These are phyloP conservation scores for Metschnikowia kofuensis DNA, from an alignment of 805 yeast species.

Conservation along the genomic window DNA sequence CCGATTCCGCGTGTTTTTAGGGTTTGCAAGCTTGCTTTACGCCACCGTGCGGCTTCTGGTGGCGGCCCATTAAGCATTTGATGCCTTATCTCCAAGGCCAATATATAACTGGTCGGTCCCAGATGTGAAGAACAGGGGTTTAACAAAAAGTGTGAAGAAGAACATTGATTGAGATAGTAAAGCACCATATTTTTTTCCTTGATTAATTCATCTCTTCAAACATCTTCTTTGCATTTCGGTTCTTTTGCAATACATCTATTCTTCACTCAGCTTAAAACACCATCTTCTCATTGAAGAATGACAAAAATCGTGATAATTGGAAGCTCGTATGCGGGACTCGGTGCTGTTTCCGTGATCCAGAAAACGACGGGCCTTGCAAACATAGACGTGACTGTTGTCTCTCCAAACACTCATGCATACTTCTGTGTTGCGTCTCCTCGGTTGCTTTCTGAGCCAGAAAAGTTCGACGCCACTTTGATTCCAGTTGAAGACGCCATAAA, in stretches of 20 bases:
- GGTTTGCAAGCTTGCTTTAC: no score
- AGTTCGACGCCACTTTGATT: conserved; percentile 17
- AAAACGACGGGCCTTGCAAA: not conserved
- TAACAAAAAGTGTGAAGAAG: no score
- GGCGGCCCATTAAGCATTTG: no score
- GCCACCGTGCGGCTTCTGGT: no score
- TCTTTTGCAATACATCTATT: not conserved
- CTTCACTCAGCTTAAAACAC: not conserved
- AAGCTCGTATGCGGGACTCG: conserved; percentile 32
- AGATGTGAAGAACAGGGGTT: no score
- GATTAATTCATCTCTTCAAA: no score
- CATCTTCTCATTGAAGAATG: conserved; percentile 1
- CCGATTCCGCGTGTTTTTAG: no score
- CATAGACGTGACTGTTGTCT: conserved; percentile 22
- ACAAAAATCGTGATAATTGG: conserved; percentile 33
- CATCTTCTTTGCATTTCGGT: not conserved
- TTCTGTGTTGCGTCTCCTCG: conserved; percentile 32
- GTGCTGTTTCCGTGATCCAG: conserved; percentile 24
- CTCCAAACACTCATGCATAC: conserved; percentile 24
- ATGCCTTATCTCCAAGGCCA: no score
- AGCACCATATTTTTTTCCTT: no score
- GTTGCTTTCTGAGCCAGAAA: conserved; percentile 26
- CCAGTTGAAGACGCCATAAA: conserved; percentile 19
- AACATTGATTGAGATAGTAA: no score
- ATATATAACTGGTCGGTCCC: no score